Evolutionary conservation across 192 early-diverging fungal genomes (phyloP).

Genomic region (Entrophospora sp.): DNA sequence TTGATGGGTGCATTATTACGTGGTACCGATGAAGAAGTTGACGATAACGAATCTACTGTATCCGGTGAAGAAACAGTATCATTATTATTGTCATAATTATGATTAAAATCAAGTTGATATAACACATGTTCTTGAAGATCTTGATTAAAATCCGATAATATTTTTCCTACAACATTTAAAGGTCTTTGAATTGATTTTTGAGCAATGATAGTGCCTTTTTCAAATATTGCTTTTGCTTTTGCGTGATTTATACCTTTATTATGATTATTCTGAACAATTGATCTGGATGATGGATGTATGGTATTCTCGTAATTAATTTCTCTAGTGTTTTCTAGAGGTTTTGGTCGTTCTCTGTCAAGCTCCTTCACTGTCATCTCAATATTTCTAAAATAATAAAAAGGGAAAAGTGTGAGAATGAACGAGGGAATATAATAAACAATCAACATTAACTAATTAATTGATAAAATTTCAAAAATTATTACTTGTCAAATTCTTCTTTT

Average conservation of each 20-base stretch:
- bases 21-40: slow-evolving; percentile 13
- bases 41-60: no score
- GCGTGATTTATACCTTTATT: slow-evolving; percentile 35
- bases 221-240: slow-evolving; percentile 38
- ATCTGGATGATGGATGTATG: slow-evolving; percentile 31
- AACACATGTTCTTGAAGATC: no score
- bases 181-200: slow-evolving; percentile 66
- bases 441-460: background rate
- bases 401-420: background rate
- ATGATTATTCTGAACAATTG: slow-evolving; percentile 16
- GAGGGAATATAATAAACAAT: no score
- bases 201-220: slow-evolving; percentile 53
- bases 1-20: slow-evolving; percentile 1
- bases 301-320: slow-evolving; percentile 36
- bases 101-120: no score
- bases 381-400: slow-evolving; percentile 25
- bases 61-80: no score
- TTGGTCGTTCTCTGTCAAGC: slow-evolving; percentile 49
- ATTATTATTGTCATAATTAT: slow-evolving; percentile 23
- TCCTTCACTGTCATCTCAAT: slow-evolving; percentile 68
- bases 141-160: slow-evolving; percentile 52
- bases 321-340: slow-evolving; percentile 30
- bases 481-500: slow-evolving; percentile 65
- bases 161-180: slow-evolving; percentile 59
- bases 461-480: slow-evolving; percentile 4